Evolutionary conservation across 1,139 yeast genomes (phyloP), one percentile per base, ranked within the genome.

Genomic region (Suzukiozyma palmioleophila): DNA sequence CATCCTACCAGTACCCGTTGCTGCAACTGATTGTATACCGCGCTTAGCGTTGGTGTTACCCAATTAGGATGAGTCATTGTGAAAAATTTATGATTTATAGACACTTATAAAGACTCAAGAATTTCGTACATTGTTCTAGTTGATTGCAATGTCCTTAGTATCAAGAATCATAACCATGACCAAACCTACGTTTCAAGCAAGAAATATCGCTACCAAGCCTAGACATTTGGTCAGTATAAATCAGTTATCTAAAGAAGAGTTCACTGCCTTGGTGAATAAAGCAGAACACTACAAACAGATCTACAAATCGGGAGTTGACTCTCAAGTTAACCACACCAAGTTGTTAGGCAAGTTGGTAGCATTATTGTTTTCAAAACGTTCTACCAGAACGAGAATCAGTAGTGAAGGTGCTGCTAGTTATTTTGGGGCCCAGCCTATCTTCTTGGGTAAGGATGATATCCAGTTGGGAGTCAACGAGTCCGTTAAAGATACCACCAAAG

Each of bases 371-470:
- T 76, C 89, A 43, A 92, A 92, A 60, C 79, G 98, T 62, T 86
- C 96, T 8, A 92, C 98, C 25, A 78, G 98, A 64, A 92, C 98
- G 27, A 79, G 98, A 62, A 79, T 92, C 32, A 88, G 97, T 32
- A 77, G 92, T 3, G 98, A 92, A 62, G 97, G 96, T 39, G 98
- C 98, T 3, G 87, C 90, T 12, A 75, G 88, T 1, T 90, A 84
- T 57, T 84, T 92, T 49, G 98, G 98, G 14, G 98, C 94, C 7
- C 94, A 83, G 50, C 96, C 98, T 11, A 85, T 92, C 95, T 92
- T 92, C 56, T 73, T 92, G 49, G 97, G 98, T 39, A 87, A 84
- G 53, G 97, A 90, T 51, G 98, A 92, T 55, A 92, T 92, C 55
- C 98, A 92, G 64, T 71, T 92, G 43, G 98, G 98, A 50, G 92